phyloP scores from a whole-genome alignment of 352 stramenopile genomes.

The Phytophthora tubulina region DNA sequence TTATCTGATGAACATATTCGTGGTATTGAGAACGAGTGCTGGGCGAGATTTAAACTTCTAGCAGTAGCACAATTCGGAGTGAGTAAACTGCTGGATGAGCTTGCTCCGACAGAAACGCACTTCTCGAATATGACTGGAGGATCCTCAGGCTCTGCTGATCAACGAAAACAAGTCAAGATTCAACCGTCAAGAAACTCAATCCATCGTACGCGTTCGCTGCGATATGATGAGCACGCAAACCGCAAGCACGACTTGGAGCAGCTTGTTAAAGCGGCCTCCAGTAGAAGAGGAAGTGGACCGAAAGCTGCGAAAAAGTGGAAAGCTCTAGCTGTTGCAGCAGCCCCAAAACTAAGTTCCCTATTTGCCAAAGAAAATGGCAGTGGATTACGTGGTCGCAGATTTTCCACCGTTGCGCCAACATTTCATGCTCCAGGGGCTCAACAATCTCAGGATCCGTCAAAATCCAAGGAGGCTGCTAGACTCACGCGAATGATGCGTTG shows the following conservation, averaged over 20 bases:
- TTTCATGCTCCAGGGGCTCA: neutral
- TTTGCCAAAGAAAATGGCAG: constrained; percentile 13
- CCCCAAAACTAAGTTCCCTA: constrained; percentile 17
- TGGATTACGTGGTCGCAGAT: constrained; percentile 4
- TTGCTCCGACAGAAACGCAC: constrained; percentile 28
- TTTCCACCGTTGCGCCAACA: constrained; percentile 2
- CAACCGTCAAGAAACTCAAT: constrained; percentile 26
- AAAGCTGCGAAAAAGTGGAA: constrained; percentile 27
- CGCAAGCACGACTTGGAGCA: constrained; percentile 1
- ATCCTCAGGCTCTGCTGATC: neutral
- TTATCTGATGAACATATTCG: constrained; percentile 53
- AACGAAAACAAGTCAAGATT: constrained; percentile 27
- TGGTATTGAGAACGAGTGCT: constrained; percentile 63
- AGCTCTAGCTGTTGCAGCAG: constrained; percentile 17
- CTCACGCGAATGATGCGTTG: constrained; percentile 51
- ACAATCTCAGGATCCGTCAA: neutral
- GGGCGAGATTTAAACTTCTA: constrained; percentile 56
- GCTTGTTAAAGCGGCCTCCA: constrained; percentile 1
- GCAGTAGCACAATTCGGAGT: constrained; percentile 44
- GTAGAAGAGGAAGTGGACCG: constrained; percentile 1
- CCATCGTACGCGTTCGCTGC: constrained; percentile 20
- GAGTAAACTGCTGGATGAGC: constrained; percentile 43
- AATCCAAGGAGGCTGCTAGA: constrained; percentile 17
- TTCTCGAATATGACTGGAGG: constrained; percentile 2
- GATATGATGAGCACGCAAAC: constrained; percentile 15